Evolutionary conservation across 192 early-diverging fungal species (phyloP), one percentile per base, ranked within the genome.

Genomic region (Coemansia sp.): DNA sequence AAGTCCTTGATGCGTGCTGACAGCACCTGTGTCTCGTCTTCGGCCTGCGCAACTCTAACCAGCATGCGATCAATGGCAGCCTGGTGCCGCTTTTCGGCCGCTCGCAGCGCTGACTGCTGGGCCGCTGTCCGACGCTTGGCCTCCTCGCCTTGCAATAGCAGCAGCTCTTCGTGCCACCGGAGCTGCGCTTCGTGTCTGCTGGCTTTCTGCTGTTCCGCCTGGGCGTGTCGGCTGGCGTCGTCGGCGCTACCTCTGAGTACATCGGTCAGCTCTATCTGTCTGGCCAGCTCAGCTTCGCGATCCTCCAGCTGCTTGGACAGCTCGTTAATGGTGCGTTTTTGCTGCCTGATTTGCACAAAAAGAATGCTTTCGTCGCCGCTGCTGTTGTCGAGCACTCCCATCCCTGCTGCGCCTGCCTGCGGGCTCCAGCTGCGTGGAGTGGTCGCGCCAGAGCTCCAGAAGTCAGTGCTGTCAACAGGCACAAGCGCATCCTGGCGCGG

Each of bases 391-490:
- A 19, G 35, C 27, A 41, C 9, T 8, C 26, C 36, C 44, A 29
- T 44, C 11, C 46, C 46, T 14, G 46, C 35, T 19, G 67, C 26
- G 34, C 67, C 26, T 12, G 50, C 11, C 4, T 41, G 36, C 2
- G 63, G 60, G 41, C 67, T 58, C 21, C 53, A 44, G 17, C 66
- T 56, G 40, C 43, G 59, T 8, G 64, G 33, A 15, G 62, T 56
- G 21, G 63, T 4, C 0, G 74, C 67, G 17, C 59, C 63, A 8
- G 56, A 42, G 60, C 68, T 65, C 68, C 68, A 77, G 4, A 60
- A 50, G 35, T 62, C 67, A 35, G 17, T 36, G 54, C 39, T 58
- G 44, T 46, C 50, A 5, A 12, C 12, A 14, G 29, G 46, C 15
- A 50, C 46, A 50, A 50, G 46, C 26, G 24, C 46, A 50, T 50